Base-by-base conservation (phyloP, 306 rosid genomes). In the Quercus alba region DNA sequence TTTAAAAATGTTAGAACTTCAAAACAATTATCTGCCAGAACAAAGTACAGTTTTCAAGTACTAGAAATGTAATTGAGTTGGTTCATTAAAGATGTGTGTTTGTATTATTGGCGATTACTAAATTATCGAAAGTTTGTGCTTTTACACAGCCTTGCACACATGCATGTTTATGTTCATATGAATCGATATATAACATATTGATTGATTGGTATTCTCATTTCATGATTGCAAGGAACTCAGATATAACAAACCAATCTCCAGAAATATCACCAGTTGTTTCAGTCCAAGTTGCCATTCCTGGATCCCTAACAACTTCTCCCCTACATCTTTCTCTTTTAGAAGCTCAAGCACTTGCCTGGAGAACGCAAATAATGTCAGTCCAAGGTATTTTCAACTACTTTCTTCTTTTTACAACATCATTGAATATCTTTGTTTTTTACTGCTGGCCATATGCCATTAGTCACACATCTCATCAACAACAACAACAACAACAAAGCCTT, bases 331-430 rank as follows among this genome's bases (percentile, higher is more conserved):
- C 76, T 72, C 88, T 84, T 79, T 80, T 91, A 80, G 81, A 85
- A 83, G 79, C 86, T 58, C 89, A 83, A 63, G 64, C 86, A 33
- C 71, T 91, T 81, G 90, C 99, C 77, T 91, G 92, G 97, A 89
- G 84, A 88, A 87, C 97, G 33, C 89, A 82, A 28, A 91, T 94
- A 56, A 71, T 75, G 74, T 87, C 99, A 74, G 75, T 55, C 73
- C 83, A 90, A 87, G 99, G 99, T 94, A 75, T 56, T 63, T 77
- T 70, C 18, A 73, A 70, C 33, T 52, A 66, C 75, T 74, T 56
- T 78, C 64, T 38, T 8, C 46, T 41, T 41, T 71, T 51, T 73
- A 25, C 76, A 70, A 31, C 28, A 59, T 75, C 72, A 10, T 75
- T 26, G 33, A 19, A 49, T 55, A 30, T 26, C 75, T 49, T 58